Evolutionary conservation across 495 filamentous ascomycete species (phyloP).

Genomic region (Daldinia caldariorum): DNA sequence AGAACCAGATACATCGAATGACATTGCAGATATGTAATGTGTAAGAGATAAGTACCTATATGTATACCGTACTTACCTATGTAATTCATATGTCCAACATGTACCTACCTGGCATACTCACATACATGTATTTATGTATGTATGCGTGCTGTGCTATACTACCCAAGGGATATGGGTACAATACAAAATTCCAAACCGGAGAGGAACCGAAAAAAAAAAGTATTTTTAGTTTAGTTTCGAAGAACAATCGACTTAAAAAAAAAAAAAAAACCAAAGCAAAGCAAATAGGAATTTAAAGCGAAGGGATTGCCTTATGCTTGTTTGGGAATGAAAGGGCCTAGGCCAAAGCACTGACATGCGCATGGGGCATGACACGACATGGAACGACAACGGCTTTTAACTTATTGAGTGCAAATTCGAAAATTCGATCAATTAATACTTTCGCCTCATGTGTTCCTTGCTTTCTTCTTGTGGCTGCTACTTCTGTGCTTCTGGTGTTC

Average conservation of each 20-base stretch:
- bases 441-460: constrained; percentile 10
- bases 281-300: constrained; percentile 22
- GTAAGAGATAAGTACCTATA: constrained; percentile 25
- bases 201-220: constrained; percentile 10
- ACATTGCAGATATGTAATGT: constrained; percentile 17
- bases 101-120: constrained; percentile 10
- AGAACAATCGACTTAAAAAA: constrained; percentile 25
- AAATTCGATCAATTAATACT: constrained; percentile 33
- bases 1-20: not conserved
- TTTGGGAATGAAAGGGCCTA: constrained; percentile 37
- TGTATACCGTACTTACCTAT: constrained; percentile 1
- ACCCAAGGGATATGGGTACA: constrained; percentile 1
- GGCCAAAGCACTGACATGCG: constrained; percentile 31
- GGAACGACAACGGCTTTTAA: constrained; percentile 33
- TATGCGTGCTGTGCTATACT: constrained; percentile 12
- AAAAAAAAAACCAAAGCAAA: constrained; percentile 24
- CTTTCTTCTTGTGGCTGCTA: constrained; percentile 17
- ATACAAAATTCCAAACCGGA: constrained; percentile 1
- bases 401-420: constrained; percentile 23
- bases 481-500: constrained; percentile 13
- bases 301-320: constrained; percentile 23
- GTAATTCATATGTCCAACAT: constrained; percentile 7
- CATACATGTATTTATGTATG: constrained; percentile 7
- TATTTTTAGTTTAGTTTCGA: constrained; percentile 32
- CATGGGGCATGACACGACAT: constrained; percentile 42